Evolutionary conservation across 2,329 filamentous ascomycete genomes (phyloP).

Genomic region (Pseudogymnoascus sp.): DNA sequence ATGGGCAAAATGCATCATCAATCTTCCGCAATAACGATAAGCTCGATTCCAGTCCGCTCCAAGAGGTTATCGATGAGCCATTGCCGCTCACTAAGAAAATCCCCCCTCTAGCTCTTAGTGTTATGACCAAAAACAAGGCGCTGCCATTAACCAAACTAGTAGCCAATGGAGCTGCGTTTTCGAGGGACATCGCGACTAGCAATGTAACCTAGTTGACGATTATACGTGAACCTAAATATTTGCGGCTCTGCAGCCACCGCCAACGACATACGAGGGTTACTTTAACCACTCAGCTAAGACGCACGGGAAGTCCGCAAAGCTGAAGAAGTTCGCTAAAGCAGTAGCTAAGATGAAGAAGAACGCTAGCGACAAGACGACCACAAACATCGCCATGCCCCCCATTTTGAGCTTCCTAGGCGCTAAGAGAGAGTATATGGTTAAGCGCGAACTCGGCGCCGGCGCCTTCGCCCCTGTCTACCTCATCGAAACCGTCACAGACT

Average conservation of each 20-base stretch:
- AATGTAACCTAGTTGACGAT: constrained; percentile 87
- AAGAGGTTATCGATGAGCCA: constrained; percentile 50
- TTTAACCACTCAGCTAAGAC: constrained; percentile 58
- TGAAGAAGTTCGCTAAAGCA: constrained; percentile 71
- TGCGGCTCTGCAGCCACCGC: constrained; percentile 60
- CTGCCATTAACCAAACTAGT: constrained; percentile 27
- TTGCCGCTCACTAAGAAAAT: constrained; percentile 37
- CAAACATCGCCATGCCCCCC: constrained; percentile 50
- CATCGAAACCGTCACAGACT: constrained; percentile 60
- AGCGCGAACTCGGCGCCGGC: constrained; percentile 80
- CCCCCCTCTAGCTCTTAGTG: constrained; percentile 43
- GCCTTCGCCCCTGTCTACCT: constrained; percentile 95
- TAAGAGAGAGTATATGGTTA: constrained; percentile 63
- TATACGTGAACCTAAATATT: constrained; percentile 66
- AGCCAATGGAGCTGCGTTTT: constrained; percentile 20
- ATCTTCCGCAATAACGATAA: neutral
- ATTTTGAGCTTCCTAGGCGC: constrained; percentile 60
- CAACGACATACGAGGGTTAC: constrained; percentile 71
- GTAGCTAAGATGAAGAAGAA: constrained; percentile 34
- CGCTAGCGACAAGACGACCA: constrained; percentile 47
- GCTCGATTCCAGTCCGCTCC: constrained; percentile 52
- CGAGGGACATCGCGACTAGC: constrained; percentile 45
- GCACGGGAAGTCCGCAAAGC: constrained; percentile 62
- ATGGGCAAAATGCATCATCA: constrained; percentile 16
- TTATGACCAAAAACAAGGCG: constrained; percentile 33